Evolutionary conservation across 148 eudicot genomes (phyloP), one percentile per base, ranked within the genome.

Genomic region (Spergularia marina): DNA sequence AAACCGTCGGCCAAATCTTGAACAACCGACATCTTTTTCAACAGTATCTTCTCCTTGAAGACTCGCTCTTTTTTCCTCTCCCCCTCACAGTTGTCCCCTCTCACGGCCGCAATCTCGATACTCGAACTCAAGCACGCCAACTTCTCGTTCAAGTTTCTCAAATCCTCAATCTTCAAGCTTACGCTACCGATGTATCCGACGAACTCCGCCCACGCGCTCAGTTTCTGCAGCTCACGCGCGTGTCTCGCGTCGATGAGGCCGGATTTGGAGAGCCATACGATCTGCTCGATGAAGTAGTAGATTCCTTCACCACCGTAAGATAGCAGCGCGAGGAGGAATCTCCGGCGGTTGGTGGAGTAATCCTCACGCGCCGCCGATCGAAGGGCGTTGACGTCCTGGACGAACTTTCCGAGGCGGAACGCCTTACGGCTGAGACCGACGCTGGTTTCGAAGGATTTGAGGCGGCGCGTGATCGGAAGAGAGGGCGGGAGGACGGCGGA

Each of bases 251-350:
- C 89, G 23, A 95, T 89, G 18, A 95, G 57, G 3, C 98, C 98
- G 1, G 98, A 80, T 70, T 95, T 95, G 0, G 86, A 85, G 0
- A 95, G 53, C 98, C 98, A 95, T 3, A 95, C 85, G 77, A 92
- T 81, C 69, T 95, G 98, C 51, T 95, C 98, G 18, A 89, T 25
- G 81, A 95, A 95, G 70, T 85, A 95, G 71, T 95, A 95, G 16
- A 89, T 11, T 2, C 98, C 98, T 79, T 95, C 98, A 12, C 94
- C 94, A 6, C 98, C 98, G 76, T 92, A 90, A 3, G 94, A 90
- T 57, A 91, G 2, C n/a, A 85, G 2, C 0, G 87, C 53, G 21
- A 90, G 84, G 12, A 89, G 3, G 12, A 83, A 4, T 4, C 72
- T 64, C 2, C 63, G 51, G 23, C 58, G 73, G 25, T 53, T 55